These are phyloP conservation scores for Coniophora puteana DNA, from an alignment of 1,284 basidiomycete genomes.

Conservation along the genomic window DNA sequence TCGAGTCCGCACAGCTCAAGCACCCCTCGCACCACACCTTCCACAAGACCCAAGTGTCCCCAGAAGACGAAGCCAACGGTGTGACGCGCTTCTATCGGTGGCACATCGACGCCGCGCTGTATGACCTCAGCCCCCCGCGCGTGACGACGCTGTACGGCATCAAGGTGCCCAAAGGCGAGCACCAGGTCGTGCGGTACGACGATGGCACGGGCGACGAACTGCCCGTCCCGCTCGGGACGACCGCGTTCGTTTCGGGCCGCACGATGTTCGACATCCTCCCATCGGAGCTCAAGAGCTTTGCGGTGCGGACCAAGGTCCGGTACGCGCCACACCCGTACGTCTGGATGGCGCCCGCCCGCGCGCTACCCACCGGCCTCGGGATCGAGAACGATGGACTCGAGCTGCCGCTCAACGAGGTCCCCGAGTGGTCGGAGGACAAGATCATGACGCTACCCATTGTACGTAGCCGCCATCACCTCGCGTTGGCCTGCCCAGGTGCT, in stretches of 20 bases:
- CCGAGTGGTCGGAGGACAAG: conserved; percentile 62
- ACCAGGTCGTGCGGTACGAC: conserved; percentile 79
- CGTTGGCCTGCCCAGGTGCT: too few species aligned
- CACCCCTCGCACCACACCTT: conserved; percentile 89
- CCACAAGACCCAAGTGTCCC: conserved; percentile 79
- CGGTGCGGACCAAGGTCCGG: conserved; percentile 63
- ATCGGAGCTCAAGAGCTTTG: conserved; percentile 73
- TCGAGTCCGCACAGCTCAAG: conserved; percentile 65
- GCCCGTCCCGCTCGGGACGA: conserved; percentile 81
- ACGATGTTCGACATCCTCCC: conserved; percentile 86
- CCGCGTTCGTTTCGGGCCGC: conserved; percentile 78
- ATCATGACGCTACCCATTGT: conserved; percentile 68
- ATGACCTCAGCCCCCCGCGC: conserved; percentile 82
- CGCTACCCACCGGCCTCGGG: conserved; percentile 65
- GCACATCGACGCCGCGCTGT: conserved; percentile 94
- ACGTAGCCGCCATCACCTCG: too few species aligned
- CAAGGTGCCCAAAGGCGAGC: conserved; percentile 63
- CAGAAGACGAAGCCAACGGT: conserved; percentile 74
- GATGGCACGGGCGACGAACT: conserved; percentile 87
- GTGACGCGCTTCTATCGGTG: conserved; percentile 86
- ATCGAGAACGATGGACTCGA: conserved; percentile 69
- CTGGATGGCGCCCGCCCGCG: conserved; percentile 70
- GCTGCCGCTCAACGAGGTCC: conserved; percentile 52
- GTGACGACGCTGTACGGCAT: conserved; percentile 89
- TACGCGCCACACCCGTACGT: conserved; percentile 75